phyloP scores from a whole-genome alignment of 257 asterid species.

The Sherardia arvensis region DNA sequence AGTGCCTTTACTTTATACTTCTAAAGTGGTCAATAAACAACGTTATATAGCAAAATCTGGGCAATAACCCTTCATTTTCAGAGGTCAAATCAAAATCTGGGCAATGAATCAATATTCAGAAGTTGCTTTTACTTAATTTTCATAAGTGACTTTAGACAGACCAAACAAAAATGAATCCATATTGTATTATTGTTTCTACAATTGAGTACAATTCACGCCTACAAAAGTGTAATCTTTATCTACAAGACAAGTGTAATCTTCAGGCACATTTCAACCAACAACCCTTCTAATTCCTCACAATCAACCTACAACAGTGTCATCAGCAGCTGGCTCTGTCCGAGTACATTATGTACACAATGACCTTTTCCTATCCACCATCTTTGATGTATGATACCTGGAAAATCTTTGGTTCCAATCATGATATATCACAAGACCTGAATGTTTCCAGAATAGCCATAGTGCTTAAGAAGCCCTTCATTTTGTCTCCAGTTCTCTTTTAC shows the following conservation, averaged over 20 bases:
- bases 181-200: neutral
- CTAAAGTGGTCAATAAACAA: neutral
- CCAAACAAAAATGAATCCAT: neutral
- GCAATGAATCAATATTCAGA: neutral
- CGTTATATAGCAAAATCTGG: neutral
- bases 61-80: too few species aligned
- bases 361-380: neutral
- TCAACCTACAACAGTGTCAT: neutral
- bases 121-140: too few species aligned
- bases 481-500: constrained; percentile 95
- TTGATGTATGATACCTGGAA: neutral
- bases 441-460: constrained; percentile 87
- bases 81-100: neutral
- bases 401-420: neutral
- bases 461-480: constrained; percentile 85
- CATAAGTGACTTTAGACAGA: neutral
- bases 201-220: neutral
- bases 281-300: neutral
- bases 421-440: constrained; percentile 53
- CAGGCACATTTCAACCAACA: neutral
- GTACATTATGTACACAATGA: constrained; percentile 3
- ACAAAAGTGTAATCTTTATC: neutral
- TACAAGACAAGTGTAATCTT: neutral
- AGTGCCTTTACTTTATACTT: neutral
- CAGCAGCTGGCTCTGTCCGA: neutral